phyloP scores from a whole-genome alignment of 2,329 filamentous ascomycete genomes.

The Botryotinia narcissicola region DNA sequence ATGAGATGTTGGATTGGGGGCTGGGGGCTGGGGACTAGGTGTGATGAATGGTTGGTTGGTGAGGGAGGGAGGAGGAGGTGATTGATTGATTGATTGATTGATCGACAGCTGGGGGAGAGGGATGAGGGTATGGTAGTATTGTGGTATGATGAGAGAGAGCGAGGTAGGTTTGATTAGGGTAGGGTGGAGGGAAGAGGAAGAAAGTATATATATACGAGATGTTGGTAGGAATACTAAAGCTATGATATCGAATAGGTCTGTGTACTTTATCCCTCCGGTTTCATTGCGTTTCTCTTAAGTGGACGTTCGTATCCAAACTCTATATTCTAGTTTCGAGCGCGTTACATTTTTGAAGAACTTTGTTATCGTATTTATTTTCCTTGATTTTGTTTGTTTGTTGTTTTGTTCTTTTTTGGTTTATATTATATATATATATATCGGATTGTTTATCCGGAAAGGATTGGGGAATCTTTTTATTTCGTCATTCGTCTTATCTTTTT shows the following conservation, averaged over 20 bases:
- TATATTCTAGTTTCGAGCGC: neutral
- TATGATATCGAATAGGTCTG: neutral
- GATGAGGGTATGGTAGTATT: neutral
- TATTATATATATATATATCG: neutral
- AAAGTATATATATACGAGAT: neutral
- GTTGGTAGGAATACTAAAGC: neutral
- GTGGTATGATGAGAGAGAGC: neutral
- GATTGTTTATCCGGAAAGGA: neutral
- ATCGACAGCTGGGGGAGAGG: neutral
- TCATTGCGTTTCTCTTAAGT: neutral
- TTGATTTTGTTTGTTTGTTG: neutral
- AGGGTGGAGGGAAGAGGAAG: neutral
- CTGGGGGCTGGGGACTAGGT: neutral
- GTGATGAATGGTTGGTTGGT: neutral
- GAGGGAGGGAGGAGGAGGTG: neutral
- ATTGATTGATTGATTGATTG: neutral
- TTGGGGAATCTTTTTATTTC: neutral
- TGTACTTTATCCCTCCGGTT: neutral
- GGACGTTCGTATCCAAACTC: neutral
- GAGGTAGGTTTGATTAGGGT: neutral
- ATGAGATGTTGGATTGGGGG: neutral
- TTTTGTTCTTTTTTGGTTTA: neutral
- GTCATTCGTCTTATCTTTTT: neutral
- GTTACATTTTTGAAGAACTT: neutral
- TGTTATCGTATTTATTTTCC: neutral